A percentile compares a stretch with the other conserved stretches of the same genome.
These are phyloP conservation scores for Lentinula sp. DNA, from an alignment of 768 basidiomycete genomes.

Conservation along the genomic window DNA sequence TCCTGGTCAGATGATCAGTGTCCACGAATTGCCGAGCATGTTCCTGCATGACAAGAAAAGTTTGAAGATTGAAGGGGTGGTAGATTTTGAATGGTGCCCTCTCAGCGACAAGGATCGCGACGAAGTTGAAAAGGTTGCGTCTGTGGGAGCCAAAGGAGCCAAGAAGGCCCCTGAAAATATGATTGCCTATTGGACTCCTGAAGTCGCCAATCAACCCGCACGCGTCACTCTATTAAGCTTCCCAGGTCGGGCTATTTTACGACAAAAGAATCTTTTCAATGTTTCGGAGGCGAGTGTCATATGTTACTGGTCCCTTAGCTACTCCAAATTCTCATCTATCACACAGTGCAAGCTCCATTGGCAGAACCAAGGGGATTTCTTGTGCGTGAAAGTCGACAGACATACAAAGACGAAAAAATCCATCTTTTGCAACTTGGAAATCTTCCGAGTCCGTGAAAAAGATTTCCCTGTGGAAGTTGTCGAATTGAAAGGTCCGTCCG, in stretches of 20 bases:
- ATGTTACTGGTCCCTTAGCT: background rate
- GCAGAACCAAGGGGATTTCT: conserved; percentile 98
- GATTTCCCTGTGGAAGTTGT: conserved; percentile 97
- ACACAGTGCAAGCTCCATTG: conserved; percentile 91
- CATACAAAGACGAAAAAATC: conserved; percentile 99
- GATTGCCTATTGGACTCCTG: conserved; percentile 97
- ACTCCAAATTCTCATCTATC: conserved; percentile 1
- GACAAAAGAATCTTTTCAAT: conserved; percentile 97
- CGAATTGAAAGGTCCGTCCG: conserved; percentile 78
- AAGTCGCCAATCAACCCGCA: conserved; percentile 93
- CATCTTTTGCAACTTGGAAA: conserved; percentile 95
- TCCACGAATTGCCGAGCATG: conserved; percentile 95
- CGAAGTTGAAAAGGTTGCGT: conserved; percentile 49
- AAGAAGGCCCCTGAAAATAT: conserved; percentile 84
- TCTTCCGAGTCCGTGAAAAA: conserved; percentile 96
- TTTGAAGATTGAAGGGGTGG: conserved; percentile 93
- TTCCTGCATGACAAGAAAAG: conserved; percentile 93
- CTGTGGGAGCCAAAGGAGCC: conserved; percentile 25
- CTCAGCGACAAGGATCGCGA: conserved; percentile 85
- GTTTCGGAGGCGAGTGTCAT: conserved; percentile 80
- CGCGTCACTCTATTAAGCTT: conserved; percentile 90
- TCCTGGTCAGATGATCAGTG: conserved; percentile 89
- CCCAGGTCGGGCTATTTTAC: conserved; percentile 75
- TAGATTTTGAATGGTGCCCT: conserved; percentile 99
- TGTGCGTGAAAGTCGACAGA: conserved; percentile 98